Evolutionary conservation across 2,329 filamentous ascomycete species (phyloP).

Genomic region (Chaetomium olivaceum): DNA sequence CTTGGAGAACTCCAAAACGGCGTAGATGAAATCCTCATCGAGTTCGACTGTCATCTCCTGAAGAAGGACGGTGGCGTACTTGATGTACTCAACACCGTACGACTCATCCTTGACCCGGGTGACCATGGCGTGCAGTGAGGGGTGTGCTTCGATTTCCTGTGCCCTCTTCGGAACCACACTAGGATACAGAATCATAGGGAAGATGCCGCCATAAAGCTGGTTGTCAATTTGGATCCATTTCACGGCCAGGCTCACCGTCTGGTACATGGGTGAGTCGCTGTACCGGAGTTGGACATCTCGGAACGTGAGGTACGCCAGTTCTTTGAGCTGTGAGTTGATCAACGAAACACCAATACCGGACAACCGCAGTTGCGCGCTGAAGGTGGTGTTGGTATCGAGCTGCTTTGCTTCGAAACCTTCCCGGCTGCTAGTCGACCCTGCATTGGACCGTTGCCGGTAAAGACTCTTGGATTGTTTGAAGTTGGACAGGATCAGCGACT

Average conservation of each 20-base stretch:
- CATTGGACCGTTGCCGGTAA: conserved; percentile 66
- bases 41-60: conserved; percentile 99
- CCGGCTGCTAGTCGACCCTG: conserved; percentile 51
- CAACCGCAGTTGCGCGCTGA: conserved; percentile 84
- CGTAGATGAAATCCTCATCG: conserved; percentile 97
- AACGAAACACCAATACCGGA: conserved; percentile 91
- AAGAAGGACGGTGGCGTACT: conserved; percentile 89
- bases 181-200: conserved; percentile 94
- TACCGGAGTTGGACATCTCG: conserved; percentile 89
- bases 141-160: conserved; percentile 93
- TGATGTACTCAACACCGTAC: conserved; percentile 96
- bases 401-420: conserved; percentile 91
- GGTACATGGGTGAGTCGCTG: conserved; percentile 88
- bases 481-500: conserved; percentile 90
- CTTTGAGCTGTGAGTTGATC: conserved; percentile 87
- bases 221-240: conserved; percentile 99
- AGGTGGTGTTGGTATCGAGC: conserved; percentile 81
- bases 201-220: conserved; percentile 95
- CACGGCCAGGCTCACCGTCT: conserved; percentile 84
- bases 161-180: conserved; percentile 97
- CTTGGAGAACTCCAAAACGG: conserved; percentile 91
- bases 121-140: conserved; percentile 87
- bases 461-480: conserved; percentile 91
- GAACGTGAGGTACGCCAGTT: conserved; percentile 91
- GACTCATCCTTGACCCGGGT: conserved; percentile 97